A percentile compares a stretch with the other conserved stretches of the same genome.
Evolutionary conservation across 805 yeast species (phyloP).

Genomic region (Saccharomycopsis fodiens): DNA sequence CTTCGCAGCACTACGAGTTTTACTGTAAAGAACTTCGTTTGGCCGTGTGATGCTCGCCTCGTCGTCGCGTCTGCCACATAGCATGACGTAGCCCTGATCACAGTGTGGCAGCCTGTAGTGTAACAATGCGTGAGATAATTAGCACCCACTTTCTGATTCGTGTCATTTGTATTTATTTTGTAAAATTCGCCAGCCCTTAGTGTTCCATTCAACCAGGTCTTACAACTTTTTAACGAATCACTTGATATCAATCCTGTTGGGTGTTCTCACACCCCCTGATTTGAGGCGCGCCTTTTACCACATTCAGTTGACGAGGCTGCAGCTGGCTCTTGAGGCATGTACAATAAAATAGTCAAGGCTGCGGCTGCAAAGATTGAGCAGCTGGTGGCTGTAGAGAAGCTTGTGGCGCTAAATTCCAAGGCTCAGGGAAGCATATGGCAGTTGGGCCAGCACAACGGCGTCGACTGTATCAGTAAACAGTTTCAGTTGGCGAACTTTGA

Average conservation of each 20-base stretch:
- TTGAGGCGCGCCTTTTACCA: neutral
- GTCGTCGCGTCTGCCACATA: no score
- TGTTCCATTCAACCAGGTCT: no score
- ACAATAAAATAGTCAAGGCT: slow-evolving; percentile 30
- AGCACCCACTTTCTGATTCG: no score
- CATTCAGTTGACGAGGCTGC: neutral
- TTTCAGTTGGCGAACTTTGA: slow-evolving; percentile 44
- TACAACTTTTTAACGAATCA: no score
- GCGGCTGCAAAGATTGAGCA: slow-evolving; percentile 26
- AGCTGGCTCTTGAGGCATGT: slow-evolving; percentile 25
- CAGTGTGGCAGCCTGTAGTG: no score
- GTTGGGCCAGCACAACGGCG: neutral
- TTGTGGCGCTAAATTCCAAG: slow-evolving; percentile 20
- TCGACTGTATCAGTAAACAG: slow-evolving; percentile 27
- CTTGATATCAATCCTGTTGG: neutral
- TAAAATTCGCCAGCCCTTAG: no score
- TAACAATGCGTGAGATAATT: no score
- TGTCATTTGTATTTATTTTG: no score
- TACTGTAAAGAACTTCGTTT: no score
- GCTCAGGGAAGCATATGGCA: neutral
- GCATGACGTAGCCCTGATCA: no score
- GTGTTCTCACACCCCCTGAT: neutral
- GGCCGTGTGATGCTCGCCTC: no score
- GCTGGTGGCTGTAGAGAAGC: slow-evolving; percentile 22
- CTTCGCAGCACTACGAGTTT: no score